Percentiles rank a stretch among this genome's conserved stretches.
phyloP scores from a whole-genome alignment of 1,284 basidiomycete genomes.

The Cronartium quercuum region DNA sequence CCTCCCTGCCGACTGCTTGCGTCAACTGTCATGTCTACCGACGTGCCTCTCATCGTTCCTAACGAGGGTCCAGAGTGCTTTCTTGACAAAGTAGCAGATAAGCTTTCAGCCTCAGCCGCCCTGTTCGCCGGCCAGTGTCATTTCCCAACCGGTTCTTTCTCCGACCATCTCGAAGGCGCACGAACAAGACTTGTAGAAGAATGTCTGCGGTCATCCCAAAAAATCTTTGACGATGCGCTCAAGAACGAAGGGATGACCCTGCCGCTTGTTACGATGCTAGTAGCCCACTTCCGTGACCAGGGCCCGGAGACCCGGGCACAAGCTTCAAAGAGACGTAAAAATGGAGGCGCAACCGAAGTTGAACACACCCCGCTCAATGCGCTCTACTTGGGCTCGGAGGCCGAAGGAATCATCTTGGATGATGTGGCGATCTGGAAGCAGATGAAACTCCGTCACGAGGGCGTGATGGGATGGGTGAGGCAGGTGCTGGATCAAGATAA shows the following conservation, averaged over 20 bases:
- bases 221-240: background rate
- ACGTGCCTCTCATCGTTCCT: too few relatives aligned
- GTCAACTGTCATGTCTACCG: too few relatives aligned
- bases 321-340: too few relatives aligned
- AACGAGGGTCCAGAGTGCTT: too few relatives aligned
- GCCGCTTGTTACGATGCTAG: background rate
- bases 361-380: background rate
- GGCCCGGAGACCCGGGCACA: background rate
- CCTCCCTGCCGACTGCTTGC: too few relatives aligned
- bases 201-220: background rate
- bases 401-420: background rate
- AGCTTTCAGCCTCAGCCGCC: too few relatives aligned
- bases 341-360: too few relatives aligned
- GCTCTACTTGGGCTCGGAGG: background rate
- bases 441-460: background rate
- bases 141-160: too few relatives aligned
- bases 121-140: too few relatives aligned
- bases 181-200: too few relatives aligned
- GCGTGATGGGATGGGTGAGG: background rate
- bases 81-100: too few relatives aligned
- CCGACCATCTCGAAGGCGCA: too few relatives aligned
- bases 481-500: background rate
- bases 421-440: conserved; percentile 2
- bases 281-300: background rate
- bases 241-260: background rate